These are phyloP conservation scores for Calvatia gigantea DNA, from an alignment of 768 basidiomycete genomes.

Conservation along the genomic window DNA sequence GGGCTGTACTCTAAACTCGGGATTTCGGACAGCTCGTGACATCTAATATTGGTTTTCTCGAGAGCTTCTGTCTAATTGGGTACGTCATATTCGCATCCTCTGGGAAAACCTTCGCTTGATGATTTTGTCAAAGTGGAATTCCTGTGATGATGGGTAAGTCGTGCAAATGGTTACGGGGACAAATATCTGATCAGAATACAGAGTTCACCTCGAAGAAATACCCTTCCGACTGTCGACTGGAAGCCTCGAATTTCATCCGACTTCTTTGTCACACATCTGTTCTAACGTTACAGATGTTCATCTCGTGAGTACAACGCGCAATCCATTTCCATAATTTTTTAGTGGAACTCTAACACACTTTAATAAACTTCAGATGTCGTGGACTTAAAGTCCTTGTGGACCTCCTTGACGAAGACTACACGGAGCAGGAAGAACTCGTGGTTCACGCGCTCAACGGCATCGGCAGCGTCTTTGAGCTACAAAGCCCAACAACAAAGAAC, in stretches of 20 bases:
- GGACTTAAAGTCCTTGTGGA: constrained; percentile 94
- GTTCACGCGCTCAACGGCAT: constrained; percentile 94
- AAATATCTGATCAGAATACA: constrained; percentile 22
- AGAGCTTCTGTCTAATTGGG: constrained; percentile 94
- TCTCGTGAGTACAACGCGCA: constrained; percentile 66
- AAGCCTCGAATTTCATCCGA: constrained; percentile 93
- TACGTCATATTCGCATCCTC: constrained; percentile 24
- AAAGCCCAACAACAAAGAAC: constrained; percentile 95
- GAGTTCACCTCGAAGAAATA: constrained; percentile 95
- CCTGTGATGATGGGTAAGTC: constrained; percentile 87
- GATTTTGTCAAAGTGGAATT: constrained; percentile 60
- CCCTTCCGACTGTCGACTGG: constrained; percentile 88
- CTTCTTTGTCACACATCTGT: constrained; percentile 90
- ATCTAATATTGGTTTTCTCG: constrained; percentile 79
- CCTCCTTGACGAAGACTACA: constrained; percentile 94
- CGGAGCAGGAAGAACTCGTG: constrained; percentile 86
- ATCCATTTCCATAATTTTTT: neutral
- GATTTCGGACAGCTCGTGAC: constrained; percentile 47
- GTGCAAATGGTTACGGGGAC: neutral
- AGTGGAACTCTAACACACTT: too few species aligned
- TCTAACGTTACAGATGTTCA: constrained; percentile 97
- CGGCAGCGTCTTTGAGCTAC: constrained; percentile 91
- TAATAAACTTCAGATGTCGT: constrained; percentile 61
- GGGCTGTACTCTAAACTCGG: constrained; percentile 25
- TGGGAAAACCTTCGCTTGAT: constrained; percentile 9